phyloP scores from a whole-genome alignment of 441 rosid genomes.

The Iberis amara region DNA sequence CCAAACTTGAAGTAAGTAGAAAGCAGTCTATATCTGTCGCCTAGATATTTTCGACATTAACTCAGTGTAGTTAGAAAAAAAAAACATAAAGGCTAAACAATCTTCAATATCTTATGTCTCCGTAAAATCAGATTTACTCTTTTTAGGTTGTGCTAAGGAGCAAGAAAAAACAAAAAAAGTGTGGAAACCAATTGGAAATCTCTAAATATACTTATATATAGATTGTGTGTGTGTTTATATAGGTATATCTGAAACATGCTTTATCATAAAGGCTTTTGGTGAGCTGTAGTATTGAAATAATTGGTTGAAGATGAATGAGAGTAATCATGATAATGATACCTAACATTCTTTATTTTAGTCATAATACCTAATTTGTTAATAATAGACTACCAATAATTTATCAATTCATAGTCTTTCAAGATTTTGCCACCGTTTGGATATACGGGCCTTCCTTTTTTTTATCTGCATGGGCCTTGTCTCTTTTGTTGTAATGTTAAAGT shows the following conservation, averaged over 20 bases:
- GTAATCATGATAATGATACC: conserved; percentile 31
- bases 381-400: background rate
- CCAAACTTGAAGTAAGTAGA: conserved; percentile 23
- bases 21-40: conserved; percentile 24
- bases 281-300: conserved; percentile 24
- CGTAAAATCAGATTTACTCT: too few species aligned
- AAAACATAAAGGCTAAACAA: too few species aligned
- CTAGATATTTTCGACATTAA: conserved; percentile 20
- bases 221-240: background rate
- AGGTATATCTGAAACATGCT: conserved; percentile 28
- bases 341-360: conserved; percentile 20
- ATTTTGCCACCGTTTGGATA: too few species aligned
- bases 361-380: conserved; percentile 3
- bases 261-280: conserved; percentile 28
- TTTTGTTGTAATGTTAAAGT: too few species aligned
- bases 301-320: conserved; percentile 26
- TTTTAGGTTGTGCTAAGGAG: too few species aligned
- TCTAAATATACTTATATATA: background rate
- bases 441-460: too few species aligned
- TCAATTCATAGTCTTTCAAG: background rate
- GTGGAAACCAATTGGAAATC: conserved; percentile 8
- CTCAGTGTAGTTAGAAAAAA: too few species aligned
- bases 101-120: too few species aligned
- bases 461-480: too few species aligned
- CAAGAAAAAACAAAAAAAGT: background rate